These are phyloP conservation scores for Neofusicoccum kwambonambiense DNA, from an alignment of 2,329 filamentous ascomycete genomes.

Conservation along the genomic window DNA sequence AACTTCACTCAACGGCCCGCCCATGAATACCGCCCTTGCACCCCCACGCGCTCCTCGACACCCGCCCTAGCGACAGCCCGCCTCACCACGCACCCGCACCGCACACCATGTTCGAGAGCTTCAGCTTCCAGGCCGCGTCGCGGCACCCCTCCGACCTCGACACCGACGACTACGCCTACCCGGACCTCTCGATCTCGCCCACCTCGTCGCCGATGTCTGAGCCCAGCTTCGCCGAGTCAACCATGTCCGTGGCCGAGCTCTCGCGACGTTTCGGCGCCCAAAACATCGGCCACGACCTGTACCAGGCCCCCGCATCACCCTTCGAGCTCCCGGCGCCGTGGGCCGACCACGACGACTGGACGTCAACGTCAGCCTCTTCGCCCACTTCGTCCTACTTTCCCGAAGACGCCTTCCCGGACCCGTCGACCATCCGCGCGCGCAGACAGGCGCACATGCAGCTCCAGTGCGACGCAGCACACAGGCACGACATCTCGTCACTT, in stretches of 20 bases:
- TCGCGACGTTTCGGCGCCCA: conserved; percentile 16
- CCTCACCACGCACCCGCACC: neutral
- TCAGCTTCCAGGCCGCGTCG: conserved; percentile 38
- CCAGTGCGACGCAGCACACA: conserved; percentile 41
- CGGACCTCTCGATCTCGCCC: conserved; percentile 11
- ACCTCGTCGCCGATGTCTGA: conserved; percentile 14
- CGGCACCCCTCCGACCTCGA: conserved; percentile 21
- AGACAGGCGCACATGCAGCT: conserved; percentile 42
- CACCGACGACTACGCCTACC: conserved; percentile 10
- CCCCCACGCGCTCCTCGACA: conserved; percentile 8
- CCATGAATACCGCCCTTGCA: conserved; percentile 8
- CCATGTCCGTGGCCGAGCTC: conserved; percentile 16
- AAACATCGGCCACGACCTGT: conserved; percentile 2
- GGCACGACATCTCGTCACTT: conserved; percentile 42
- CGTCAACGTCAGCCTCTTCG: conserved; percentile 7
- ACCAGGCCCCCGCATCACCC: neutral
- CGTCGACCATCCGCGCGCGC: conserved; percentile 37
- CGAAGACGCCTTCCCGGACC: neutral
- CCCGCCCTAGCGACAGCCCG: neutral
- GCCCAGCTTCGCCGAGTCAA: neutral
- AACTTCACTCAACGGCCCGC: conserved; percentile 14
- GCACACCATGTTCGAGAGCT: conserved; percentile 36
- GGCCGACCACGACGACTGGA: conserved; percentile 9
- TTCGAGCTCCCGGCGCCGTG: conserved; percentile 6
- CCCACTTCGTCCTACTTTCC: conserved; percentile 13